Evolutionary conservation across 768 basidiomycete genomes (phyloP), one percentile per base, ranked within the genome.

Genomic region (Exidia glandulosa): DNA sequence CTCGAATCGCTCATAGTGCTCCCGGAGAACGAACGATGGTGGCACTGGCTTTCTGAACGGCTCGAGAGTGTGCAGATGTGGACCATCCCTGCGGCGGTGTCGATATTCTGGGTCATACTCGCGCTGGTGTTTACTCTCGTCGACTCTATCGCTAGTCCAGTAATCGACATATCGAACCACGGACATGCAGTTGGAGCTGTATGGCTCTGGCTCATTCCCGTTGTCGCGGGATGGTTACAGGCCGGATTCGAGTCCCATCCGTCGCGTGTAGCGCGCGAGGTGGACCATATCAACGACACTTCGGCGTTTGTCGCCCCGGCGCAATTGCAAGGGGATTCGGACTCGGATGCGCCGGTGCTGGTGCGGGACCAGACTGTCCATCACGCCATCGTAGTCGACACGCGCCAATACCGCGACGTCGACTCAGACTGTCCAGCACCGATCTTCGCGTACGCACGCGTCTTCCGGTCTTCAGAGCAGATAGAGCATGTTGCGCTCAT

Each of bases 141-240:
- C n/a, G 70, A 52, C 33, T 60, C 61, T 3, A 56, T 62, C 50
- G 37, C 16, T 29, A 61, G 64, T 32, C 54, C 71, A 2, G 36
- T 31, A 10, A 59, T 63, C 3, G 37, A 65, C 19, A 63, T 76
- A 2, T 65, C 71, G 31, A 66, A 69, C 1, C 74, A 68, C 33
- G 76, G 76, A 0, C 70, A 76, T 57, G 73, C 70, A 25, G 72
- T 74, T 6, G 76, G 73, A 3, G 72, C 73, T 2, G 64, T 73
- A 16, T 79, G 76, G 76, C 62, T 78, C 6, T 79, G 77, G 76
- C 68, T 79, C 23, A 41, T 79, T 7, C 71, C 77, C 0, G 62
- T 78, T 3, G 72, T 76, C 10, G 63, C 73, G 2, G 73, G 76
- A 3, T 78, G 76, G 73, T 63, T 78, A 7, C 68, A 75, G 55